Percentiles rank a stretch among this genome's conserved stretches.
These are phyloP conservation scores for Skeletonema marinoi DNA, from an alignment of 108 stramenopile genomes.

Conservation along the genomic window DNA sequence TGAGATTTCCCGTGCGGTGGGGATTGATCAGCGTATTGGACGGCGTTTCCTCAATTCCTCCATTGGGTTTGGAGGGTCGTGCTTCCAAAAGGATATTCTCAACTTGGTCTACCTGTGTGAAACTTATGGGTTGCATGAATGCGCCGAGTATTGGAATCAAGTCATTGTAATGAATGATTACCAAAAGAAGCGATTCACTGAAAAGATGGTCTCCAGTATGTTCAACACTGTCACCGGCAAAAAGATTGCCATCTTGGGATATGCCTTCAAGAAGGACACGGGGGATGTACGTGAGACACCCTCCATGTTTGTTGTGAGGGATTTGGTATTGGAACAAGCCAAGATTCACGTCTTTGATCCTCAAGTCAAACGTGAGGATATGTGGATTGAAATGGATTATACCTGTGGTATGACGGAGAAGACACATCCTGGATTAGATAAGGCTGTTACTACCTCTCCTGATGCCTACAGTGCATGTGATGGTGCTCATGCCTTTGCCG, in stretches of 20 bases:
- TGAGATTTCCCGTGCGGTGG: constrained; percentile 96
- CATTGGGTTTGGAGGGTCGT: constrained; percentile 98
- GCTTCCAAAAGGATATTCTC: constrained; percentile 99
- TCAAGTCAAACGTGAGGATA: constrained; percentile 95
- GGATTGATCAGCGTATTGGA: constrained; percentile 98
- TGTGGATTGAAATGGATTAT: constrained; percentile 98
- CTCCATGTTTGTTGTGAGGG: constrained; percentile 95
- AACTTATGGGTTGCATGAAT: constrained; percentile 94
- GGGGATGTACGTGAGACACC: constrained; percentile 99
- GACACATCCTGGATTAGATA: constrained; percentile 81
- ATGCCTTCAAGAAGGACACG: constrained; percentile 99
- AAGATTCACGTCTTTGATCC: constrained; percentile 96
- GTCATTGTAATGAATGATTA: constrained; percentile 99
- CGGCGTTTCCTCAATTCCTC: constrained; percentile 96
- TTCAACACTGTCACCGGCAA: constrained; percentile 99
- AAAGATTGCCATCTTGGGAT: constrained; percentile 98
- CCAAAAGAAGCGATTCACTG: constrained; percentile 98
- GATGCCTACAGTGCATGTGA: constrained; percentile 92
- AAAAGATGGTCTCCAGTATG: constrained; percentile 95
- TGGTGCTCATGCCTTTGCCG: constrained; percentile 96
- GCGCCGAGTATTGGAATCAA: constrained; percentile 99
- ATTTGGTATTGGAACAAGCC: constrained; percentile 94
- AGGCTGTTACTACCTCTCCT: constrained; percentile 76
- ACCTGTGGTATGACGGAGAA: constrained; percentile 88
- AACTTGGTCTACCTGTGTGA: constrained; percentile 99